Evolutionary conservation across 441 rosid species (phyloP).

Genomic region (Metrosideros polymorpha): DNA sequence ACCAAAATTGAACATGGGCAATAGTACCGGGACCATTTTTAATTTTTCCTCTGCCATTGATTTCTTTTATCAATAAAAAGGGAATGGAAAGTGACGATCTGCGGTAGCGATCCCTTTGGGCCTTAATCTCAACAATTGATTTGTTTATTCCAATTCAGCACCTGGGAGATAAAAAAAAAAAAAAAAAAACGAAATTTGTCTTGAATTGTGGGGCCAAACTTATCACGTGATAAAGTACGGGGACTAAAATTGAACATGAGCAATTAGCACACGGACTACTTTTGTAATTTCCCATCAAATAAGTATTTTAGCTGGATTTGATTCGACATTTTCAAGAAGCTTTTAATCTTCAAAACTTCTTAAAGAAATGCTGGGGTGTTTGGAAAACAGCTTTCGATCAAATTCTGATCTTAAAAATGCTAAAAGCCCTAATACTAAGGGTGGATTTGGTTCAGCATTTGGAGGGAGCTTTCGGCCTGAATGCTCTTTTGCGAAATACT

Average conservation of each 20-base stretch:
- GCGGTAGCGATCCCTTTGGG: accelerated
- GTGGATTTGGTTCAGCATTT: too few relatives aligned
- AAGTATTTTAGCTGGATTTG: too few relatives aligned
- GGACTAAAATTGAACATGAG: accelerated
- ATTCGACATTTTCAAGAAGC: too few relatives aligned
- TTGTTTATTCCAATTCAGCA: neutral
- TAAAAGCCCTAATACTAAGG: too few relatives aligned
- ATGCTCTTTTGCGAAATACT: too few relatives aligned
- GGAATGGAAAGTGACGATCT: accelerated
- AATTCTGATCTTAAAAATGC: too few relatives aligned
- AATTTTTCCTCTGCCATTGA: neutral
- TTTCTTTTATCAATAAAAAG: neutral
- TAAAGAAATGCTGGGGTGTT: too few relatives aligned
- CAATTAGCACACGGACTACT: neutral
- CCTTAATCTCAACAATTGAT: neutral
- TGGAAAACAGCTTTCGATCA: too few relatives aligned
- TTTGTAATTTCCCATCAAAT: neutral
- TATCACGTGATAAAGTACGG: neutral
- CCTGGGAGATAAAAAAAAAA: neutral
- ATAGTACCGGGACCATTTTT: neutral
- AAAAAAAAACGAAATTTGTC: neutral
- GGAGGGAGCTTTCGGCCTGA: too few relatives aligned
- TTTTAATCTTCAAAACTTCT: too few relatives aligned
- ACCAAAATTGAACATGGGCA: neutral
- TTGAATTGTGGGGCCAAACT: neutral